Conservation (phyloP, 306 rosid genomes). For the Macrotyloma uniflorum region DNA sequence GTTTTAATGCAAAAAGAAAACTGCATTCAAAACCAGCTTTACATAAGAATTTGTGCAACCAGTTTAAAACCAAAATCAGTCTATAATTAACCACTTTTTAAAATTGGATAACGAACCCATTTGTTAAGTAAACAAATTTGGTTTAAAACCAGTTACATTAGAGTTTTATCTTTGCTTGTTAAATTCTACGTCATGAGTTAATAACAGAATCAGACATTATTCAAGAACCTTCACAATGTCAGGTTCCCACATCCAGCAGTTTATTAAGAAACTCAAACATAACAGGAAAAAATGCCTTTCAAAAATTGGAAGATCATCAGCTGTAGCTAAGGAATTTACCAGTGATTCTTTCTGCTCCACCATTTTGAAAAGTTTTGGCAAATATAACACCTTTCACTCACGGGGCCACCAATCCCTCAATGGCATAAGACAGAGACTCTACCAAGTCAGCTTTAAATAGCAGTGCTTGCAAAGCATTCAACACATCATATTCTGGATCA, state of each 20-base stretch:
- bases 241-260: not conserved
- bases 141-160: no score
- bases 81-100: not conserved
- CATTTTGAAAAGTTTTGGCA: not conserved
- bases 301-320: constrained; percentile 4
- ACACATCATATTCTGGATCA: constrained; percentile 72
- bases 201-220: not conserved
- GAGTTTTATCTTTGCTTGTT: no score
- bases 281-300: not conserved
- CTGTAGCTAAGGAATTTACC: constrained; percentile 17
- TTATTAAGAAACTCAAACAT: constrained; percentile 16
- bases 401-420: constrained; percentile 70
- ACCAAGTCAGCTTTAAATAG: constrained; percentile 72
- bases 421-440: constrained; percentile 60
- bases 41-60: no score
- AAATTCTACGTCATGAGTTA: not conserved
- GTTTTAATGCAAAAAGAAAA: no score
- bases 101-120: not conserved
- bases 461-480: constrained; percentile 60
- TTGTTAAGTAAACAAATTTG: not conserved
- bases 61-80: not conserved
- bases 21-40: no score
- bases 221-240: not conserved
- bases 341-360: not conserved
- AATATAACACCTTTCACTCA: constrained; percentile 38